phyloP scores from a whole-genome alignment of 2,329 filamentous ascomycete species.

The Colletotrichum sp. region DNA sequence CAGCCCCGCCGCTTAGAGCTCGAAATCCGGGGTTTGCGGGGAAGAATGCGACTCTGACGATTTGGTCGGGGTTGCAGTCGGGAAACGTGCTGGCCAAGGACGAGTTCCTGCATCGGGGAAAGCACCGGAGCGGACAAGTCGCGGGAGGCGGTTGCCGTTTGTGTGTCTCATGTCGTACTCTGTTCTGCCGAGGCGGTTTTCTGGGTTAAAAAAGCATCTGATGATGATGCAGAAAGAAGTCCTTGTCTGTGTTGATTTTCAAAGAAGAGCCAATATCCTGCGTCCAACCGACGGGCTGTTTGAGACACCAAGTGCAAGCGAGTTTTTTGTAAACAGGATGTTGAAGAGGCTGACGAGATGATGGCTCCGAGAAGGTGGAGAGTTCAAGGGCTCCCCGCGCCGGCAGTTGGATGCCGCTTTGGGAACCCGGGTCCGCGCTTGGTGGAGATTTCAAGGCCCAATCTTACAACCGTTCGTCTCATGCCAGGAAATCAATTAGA shows the following conservation, averaged over 20 bases:
- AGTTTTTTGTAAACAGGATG: neutral
- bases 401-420: neutral
- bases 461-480: neutral
- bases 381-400: neutral
- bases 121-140: neutral
- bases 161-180: neutral
- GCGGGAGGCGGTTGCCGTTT: neutral
- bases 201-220: neutral
- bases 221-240: neutral
- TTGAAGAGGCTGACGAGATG: neutral
- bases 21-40: constrained; percentile 14
- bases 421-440: neutral
- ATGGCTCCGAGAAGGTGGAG: neutral
- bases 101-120: constrained; percentile 11
- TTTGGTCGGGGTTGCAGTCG: constrained; percentile 1
- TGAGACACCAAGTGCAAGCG: neutral
- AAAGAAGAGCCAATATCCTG: neutral
- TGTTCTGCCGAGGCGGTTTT: neutral
- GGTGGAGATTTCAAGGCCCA: neutral
- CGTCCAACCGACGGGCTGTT: neutral
- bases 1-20: neutral
- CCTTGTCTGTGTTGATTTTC: neutral
- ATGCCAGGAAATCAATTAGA: neutral
- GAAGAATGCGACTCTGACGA: neutral
- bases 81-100: neutral